phyloP scores from a whole-genome alignment of 345 rosid species.

The Eucalyptus tenuipes region DNA sequence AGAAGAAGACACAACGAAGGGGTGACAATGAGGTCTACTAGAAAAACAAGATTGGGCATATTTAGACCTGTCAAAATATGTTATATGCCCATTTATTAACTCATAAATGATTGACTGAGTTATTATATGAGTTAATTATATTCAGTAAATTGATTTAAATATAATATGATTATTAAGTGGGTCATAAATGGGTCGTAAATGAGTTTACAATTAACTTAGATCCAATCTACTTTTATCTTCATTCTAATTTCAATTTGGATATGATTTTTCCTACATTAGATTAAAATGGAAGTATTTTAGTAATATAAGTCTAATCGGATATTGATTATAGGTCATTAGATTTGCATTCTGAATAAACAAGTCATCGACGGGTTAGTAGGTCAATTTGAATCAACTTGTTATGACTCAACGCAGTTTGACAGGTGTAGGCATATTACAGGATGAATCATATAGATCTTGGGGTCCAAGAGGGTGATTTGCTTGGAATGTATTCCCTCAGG shows the following conservation, averaged over 20 bases:
- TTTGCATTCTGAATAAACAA: accelerated
- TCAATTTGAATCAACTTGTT: too few species aligned
- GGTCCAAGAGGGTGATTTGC: neutral
- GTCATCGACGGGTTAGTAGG: too few species aligned
- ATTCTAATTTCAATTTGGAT: neutral
- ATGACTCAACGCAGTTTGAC: neutral
- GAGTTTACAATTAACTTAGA: neutral
- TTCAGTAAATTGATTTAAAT: too few species aligned
- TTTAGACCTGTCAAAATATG: neutral
- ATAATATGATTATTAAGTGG: neutral
- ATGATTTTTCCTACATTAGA: neutral
- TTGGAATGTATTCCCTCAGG: neutral
- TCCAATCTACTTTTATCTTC: neutral
- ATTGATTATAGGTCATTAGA: too few species aligned
- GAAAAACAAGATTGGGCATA: neutral
- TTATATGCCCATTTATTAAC: neutral
- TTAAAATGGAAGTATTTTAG: too few species aligned
- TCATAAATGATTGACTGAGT: too few species aligned
- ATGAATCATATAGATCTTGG: neutral
- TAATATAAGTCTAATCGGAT: too few species aligned
- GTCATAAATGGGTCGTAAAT: neutral
- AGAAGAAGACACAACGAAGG: neutral
- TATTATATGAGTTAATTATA: too few species aligned
- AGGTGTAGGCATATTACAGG: neutral
- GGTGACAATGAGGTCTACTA: neutral